These are phyloP conservation scores for Suillus decipiens DNA, from an alignment of 768 basidiomycete genomes.

Conservation along the genomic window DNA sequence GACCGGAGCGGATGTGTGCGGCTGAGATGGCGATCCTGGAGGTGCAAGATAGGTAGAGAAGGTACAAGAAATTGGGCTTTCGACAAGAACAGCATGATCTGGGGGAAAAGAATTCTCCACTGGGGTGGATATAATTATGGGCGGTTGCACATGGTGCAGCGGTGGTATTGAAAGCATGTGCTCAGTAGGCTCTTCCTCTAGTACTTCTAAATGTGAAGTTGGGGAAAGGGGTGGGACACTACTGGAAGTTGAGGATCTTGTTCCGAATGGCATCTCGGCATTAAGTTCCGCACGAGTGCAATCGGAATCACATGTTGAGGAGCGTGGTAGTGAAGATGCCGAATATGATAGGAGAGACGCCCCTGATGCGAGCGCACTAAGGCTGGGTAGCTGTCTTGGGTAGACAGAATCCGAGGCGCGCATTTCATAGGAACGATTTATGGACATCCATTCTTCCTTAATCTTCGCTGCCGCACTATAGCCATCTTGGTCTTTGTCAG, in stretches of 20 bases:
- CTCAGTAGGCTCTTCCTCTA: slow-evolving; percentile 31
- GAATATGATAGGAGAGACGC: slow-evolving; percentile 1
- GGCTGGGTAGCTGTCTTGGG: slow-evolving; percentile 9
- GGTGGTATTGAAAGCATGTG: slow-evolving; percentile 20
- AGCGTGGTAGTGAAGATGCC: slow-evolving; percentile 2
- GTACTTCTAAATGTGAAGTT: slow-evolving; percentile 29
- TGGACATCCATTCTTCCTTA: slow-evolving; percentile 55
- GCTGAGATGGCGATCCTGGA: slow-evolving; percentile 17
- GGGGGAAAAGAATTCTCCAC: slow-evolving; percentile 13
- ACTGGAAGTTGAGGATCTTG: slow-evolving; percentile 27
- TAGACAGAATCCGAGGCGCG: slow-evolving; percentile 26
- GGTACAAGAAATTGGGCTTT: slow-evolving; percentile 27
- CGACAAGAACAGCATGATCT: slow-evolving; percentile 14
- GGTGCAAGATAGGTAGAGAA: slow-evolving; percentile 23
- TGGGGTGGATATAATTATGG: slow-evolving; percentile 25
- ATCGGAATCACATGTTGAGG: slow-evolving; percentile 7
- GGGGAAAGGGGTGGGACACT: slow-evolving; percentile 26
- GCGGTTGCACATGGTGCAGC: slow-evolving; percentile 2
- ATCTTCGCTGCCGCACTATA: slow-evolving; percentile 51
- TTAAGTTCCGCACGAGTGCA: slow-evolving; percentile 14
- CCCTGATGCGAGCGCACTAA: neutral
- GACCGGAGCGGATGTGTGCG: slow-evolving; percentile 15
- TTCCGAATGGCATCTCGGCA: slow-evolving; percentile 12
- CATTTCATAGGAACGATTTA: slow-evolving; percentile 31
- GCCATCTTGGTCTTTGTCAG: slow-evolving; percentile 16